Base-by-base conservation (phyloP, 352 stramenopile species). In the Globisporangium alternatum region DNA sequence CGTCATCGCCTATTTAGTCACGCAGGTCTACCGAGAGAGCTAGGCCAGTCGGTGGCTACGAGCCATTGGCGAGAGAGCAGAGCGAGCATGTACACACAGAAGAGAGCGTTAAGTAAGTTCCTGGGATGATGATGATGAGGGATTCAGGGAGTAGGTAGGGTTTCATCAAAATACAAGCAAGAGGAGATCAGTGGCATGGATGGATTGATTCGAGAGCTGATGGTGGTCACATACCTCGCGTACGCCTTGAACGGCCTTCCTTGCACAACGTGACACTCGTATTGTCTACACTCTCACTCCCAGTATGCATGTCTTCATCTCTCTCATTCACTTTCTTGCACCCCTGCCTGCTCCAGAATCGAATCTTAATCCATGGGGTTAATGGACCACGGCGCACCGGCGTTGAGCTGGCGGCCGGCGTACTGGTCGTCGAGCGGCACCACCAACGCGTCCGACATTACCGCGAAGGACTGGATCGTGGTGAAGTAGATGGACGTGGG, bases 1-100 rank as follows among this genome's bases (percentile, higher is more conserved):
- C 65, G 86, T 96, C 58, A 90, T 94, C 51, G 88, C 83, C 53
- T 94, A 93, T 81, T 87, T 96, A 81, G 76, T 95, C 65, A 89
- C 82, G 67, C 82, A 93, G 74, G 80, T 90, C 9, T 87, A 93
- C 72, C 72, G 75, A 56, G 83, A 93, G 67, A 93, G 81, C 71
- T 93, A 81, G n/a, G 69, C 22, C 22, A 51, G 22, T 21, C 43
- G 6, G n/a, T n/a, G n/a, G n/a, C n/a, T n/a, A n/a, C n/a, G n/a
- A n/a, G n/a, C n/a, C n/a, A n/a, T n/a, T n/a, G 22, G 43, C 44
- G n/a, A 48, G 43, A 49, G 43, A 49, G 43, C 7, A 21, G 6
- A 35, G 17, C 10, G 13, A 13, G 1, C 39, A 44, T 19, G 13
- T 19, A 44, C 9, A 44, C 39, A 44, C 10, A 44, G 13, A 41